Conservation (phyloP, 2,329 filamentous ascomycete species). For the Xylariaceae sp. region DNA sequence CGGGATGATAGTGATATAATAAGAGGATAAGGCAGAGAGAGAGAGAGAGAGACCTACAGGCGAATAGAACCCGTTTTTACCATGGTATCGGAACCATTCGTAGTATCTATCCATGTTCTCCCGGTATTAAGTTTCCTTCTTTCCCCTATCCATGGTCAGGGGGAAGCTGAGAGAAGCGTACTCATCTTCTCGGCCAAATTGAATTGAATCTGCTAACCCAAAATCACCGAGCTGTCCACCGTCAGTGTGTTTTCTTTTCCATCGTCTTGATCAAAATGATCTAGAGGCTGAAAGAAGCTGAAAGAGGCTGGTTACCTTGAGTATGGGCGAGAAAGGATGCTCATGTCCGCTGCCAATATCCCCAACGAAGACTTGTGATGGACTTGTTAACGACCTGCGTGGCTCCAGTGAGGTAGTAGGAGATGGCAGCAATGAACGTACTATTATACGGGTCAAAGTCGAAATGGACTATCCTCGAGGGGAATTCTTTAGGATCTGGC, state of each 20-base stretch:
- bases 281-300: too few species aligned
- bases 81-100: conserved; percentile 8
- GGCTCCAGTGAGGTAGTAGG: too few species aligned
- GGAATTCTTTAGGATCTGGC: neutral
- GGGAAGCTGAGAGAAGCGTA: neutral
- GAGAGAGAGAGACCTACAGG: conserved; percentile 11
- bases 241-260: neutral
- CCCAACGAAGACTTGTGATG: conserved; percentile 15
- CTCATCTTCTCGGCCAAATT: neutral
- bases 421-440: neutral
- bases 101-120: conserved; percentile 9
- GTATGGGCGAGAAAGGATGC: conserved; percentile 12
- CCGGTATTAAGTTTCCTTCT: too few species aligned
- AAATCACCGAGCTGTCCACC: conserved; percentile 19
- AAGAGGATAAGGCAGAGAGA: neutral
- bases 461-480: conserved; percentile 18
- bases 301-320: conserved; percentile 13
- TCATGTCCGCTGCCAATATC: neutral
- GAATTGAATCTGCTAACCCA: conserved; percentile 1
- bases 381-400: neutral
- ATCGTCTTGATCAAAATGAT: too few species aligned
- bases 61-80: conserved; percentile 11
- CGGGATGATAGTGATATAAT: neutral
- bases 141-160: neutral
- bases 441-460: conserved; percentile 21